These are phyloP conservation scores for Vanderwaltozyma yarrowii DNA, from an alignment of 805 yeast species.

Conservation along the genomic window DNA sequence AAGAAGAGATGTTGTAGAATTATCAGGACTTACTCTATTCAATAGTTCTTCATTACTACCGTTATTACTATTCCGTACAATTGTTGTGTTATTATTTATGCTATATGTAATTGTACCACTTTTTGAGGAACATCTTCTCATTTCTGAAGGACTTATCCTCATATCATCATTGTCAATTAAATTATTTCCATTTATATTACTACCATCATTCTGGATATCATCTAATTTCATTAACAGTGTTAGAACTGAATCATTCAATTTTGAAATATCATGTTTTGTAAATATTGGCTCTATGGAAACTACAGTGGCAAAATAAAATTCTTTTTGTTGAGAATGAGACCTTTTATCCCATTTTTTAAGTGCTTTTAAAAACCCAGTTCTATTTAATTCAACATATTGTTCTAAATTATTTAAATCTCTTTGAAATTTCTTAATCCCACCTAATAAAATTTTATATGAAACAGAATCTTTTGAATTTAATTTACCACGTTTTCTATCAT, in stretches of 20 bases:
- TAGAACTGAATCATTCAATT: constrained; percentile 57
- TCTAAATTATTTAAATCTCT: constrained; percentile 82
- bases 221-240: constrained; percentile 6
- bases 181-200: neutral
- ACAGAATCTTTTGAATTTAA: constrained; percentile 54
- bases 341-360: constrained; percentile 97
- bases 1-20: neutral
- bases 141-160: neutral
- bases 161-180: neutral
- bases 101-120: neutral
- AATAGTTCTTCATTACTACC: too few relatives aligned
- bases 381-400: constrained; percentile 89
- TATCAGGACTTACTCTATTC: neutral
- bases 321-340: constrained; percentile 89
- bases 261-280: constrained; percentile 78
- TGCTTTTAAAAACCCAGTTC: constrained; percentile 91
- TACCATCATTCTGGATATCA: constrained; percentile 1
- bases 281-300: constrained; percentile 96
- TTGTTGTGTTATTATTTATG: neutral
- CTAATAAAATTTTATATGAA: constrained; percentile 71
- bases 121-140: neutral
- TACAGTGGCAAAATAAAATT: constrained; percentile 80
- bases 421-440: constrained; percentile 80
- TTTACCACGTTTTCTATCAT: constrained; percentile 34
- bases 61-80: too few relatives aligned